phyloP scores from a whole-genome alignment of 306 rosid species.

The Luffa aegyptiaca region DNA sequence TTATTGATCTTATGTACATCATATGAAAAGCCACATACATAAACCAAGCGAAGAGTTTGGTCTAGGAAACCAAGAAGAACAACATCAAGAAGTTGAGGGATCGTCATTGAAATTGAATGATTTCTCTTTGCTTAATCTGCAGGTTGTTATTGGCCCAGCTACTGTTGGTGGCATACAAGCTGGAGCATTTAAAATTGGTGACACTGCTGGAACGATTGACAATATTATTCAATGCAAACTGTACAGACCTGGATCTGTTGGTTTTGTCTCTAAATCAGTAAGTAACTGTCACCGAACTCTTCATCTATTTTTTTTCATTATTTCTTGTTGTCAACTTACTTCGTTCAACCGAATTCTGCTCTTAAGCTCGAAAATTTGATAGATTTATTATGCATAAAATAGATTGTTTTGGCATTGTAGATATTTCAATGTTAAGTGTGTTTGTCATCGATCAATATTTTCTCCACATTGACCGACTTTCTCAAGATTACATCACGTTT shows the following conservation, averaged over 20 bases:
- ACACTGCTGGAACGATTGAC: constrained; percentile 97
- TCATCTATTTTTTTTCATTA: neutral
- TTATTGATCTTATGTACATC: neutral
- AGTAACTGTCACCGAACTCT: constrained; percentile 18
- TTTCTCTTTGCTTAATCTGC: constrained; percentile 2
- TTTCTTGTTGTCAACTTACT: neutral
- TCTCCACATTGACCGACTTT: neutral
- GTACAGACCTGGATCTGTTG: constrained; percentile 99
- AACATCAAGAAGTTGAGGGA: neutral
- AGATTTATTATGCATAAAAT: neutral
- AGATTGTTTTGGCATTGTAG: neutral
- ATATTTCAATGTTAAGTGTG: neutral
- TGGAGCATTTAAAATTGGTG: constrained; percentile 97
- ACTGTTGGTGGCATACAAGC: constrained; percentile 99
- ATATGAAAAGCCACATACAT: neutral
- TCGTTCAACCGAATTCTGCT: neutral
- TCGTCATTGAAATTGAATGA: neutral
- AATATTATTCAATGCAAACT: constrained; percentile 85
- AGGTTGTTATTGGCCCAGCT: constrained; percentile 96
- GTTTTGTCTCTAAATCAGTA: constrained; percentile 98
- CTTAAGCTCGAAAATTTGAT: neutral
- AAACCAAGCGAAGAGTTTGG: neutral
- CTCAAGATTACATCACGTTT: neutral
- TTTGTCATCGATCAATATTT: neutral
- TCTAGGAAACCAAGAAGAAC: neutral